phyloP scores from a whole-genome alignment of 2,329 filamentous ascomycete genomes.

The Fusarium veterinarium region DNA sequence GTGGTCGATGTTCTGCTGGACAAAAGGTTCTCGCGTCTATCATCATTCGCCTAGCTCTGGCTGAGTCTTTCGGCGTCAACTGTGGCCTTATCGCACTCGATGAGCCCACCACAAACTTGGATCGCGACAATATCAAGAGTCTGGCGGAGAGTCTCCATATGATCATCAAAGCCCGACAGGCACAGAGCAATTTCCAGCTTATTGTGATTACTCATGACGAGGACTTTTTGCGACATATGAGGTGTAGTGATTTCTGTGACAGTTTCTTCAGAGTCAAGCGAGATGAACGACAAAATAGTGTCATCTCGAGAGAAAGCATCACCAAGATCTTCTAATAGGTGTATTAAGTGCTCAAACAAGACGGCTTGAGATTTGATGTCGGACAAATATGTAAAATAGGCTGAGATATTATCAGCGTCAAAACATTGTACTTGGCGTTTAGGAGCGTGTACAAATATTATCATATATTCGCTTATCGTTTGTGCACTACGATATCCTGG shows the following conservation, averaged over 20 bases:
- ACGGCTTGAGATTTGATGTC: not conserved
- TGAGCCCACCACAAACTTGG: constrained; percentile 97
- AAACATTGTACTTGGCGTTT: constrained; percentile 1
- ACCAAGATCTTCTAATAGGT: constrained; percentile 56
- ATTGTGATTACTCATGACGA: constrained; percentile 99
- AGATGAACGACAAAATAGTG: constrained; percentile 86
- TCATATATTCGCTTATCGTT: not conserved
- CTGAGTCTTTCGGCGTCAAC: constrained; percentile 95
- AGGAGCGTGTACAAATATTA: constrained; percentile 13
- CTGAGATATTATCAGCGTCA: not conserved
- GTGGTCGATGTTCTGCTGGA: constrained; percentile 93
- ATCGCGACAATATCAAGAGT: constrained; percentile 92
- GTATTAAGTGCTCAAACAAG: not conserved
- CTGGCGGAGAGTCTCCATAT: constrained; percentile 85
- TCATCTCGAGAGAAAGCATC: constrained; percentile 79
- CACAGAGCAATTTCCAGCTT: constrained; percentile 95
- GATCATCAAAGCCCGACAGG: constrained; percentile 85
- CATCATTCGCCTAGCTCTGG: constrained; percentile 94
- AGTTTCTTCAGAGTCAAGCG: constrained; percentile 89
- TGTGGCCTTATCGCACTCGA: constrained; percentile 97
- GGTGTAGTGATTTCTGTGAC: constrained; percentile 92
- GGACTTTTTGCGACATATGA: constrained; percentile 93
- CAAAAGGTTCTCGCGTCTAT: constrained; percentile 97
- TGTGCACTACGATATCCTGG: not conserved
- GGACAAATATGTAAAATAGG: constrained; percentile 7